Base-by-base conservation (phyloP, 257 asterid genomes). In the Ligustrum vulgare region DNA sequence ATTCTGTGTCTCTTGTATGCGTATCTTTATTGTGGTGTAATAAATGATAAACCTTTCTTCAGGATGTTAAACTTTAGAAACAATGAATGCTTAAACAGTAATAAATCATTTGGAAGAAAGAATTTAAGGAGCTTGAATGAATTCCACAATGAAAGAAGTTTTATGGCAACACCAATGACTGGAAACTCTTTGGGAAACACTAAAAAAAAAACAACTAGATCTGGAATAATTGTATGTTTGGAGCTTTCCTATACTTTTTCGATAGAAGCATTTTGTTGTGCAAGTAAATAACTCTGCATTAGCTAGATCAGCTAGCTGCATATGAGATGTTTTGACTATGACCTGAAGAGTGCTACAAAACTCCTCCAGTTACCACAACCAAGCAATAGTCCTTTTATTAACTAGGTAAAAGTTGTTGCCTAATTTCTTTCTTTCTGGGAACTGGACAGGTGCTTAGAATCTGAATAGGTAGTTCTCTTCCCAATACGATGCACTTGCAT, bases 241-340 rank as follows among this genome's bases (percentile, higher is more conserved):
- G 45, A 69, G 16, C 37, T 37, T 68, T 51, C 72, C n/a, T 23
- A 35, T 64, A 15, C 60, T 51, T 70, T 28, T 73, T 69, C 73
- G 31, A 23, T 25, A 62, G 65, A 62, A 18, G 36, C 60, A 62
- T 65, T 68, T 37, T 49, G 31, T 71, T 18, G n/a, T 54, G 20
- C 11, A 6, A 5, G 5, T 56, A 56, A 56, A 2, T 5, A 22
- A 7, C 4, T 51, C 31, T n/a, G 65, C 16, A 20, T 56, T 56
- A 56, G 65, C 12, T 56, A 56, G 15, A 51, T 18, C 60, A 20
- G 31, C 28, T 20, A 20, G 64, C 5, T n/a, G 31, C 28, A 20
- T 56, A 49, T 16, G 22, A 49, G 60, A 49, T 18, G 60, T 49
- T 49, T 49, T 49, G n/a, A 6, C 60, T 51, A 51, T 51, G 18